Evolutionary conservation across 106 monocot species (phyloP), one percentile per base, ranked within the genome.

Genomic region (Dioscorea dumetorum): DNA sequence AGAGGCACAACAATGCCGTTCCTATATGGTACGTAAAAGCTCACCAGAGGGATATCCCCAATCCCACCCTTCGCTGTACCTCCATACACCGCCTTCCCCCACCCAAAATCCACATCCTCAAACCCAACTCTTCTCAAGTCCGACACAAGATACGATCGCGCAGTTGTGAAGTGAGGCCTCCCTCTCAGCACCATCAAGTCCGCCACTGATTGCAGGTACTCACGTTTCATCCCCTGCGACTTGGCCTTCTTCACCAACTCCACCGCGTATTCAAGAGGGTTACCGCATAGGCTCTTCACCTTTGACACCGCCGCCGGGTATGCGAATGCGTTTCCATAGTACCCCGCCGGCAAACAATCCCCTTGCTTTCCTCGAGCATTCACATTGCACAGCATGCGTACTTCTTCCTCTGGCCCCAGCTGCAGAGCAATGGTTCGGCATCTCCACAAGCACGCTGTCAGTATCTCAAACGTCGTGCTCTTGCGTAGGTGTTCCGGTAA

Each of bases 171-270:
- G 12, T 17, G 22, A 10, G 57, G 66, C 41, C 73, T 22, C 21
- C 73, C 66, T 34, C 12, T 21, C 54, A 52, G 31, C 20, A 66
- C 73, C 73, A 73, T 59, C 50, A 67, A 18, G 31, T 74, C 74
- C 19, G 67, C 74, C 67, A 58, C 60, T 1, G 66, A 67, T 24
- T 50, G 23, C 50, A 60, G 10, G 68, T 61, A 68, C n/a, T 68
- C 79, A 10, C 51, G 14, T 28, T 0, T 41, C 9, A 24, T 58
- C 16, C 59, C 79, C 33, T 67, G 24, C 1, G 62, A 34, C 69
- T 79, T 79, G 24, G 79, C 74, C 56, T 54, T 35, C 69, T 50
- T 66, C 2, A 75, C n/a, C 51, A 75, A 61, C 50, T 62, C 41
- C 31, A 75, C 22, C 4, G 61, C 75, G 49, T 68, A 75, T 7